Percentiles rank a stretch among this genome's conserved stretches.
These are phyloP conservation scores for Gnaphalium uliginosum DNA, from an alignment of 129 eudicot genomes.

Conservation along the genomic window DNA sequence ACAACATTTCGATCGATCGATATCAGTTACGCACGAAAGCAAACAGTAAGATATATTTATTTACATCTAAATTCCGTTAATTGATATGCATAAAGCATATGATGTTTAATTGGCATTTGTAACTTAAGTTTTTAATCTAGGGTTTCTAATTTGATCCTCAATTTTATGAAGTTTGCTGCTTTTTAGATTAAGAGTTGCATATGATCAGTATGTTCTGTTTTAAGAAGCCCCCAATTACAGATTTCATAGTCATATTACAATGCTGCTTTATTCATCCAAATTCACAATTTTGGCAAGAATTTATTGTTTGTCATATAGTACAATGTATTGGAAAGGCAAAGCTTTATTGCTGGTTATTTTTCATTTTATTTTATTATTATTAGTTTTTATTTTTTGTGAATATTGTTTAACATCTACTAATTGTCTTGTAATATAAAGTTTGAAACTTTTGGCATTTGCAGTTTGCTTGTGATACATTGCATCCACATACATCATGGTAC, in stretches of 20 bases:
- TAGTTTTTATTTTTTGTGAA: background rate
- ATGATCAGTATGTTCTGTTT: too few species aligned
- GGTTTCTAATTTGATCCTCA: constrained; percentile 16
- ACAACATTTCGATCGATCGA: background rate
- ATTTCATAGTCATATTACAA: background rate
- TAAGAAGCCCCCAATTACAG: background rate
- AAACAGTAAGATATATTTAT: constrained; percentile 4
- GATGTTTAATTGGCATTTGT: background rate
- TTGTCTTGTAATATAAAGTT: background rate
- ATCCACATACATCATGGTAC: constrained; percentile 54
- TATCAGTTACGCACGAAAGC: background rate
- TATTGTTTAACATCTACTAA: background rate
- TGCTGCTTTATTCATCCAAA: constrained; percentile 4
- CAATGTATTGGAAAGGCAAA: too few species aligned
- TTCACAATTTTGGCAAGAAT: constrained; percentile 12
- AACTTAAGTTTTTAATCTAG: constrained; percentile 13
- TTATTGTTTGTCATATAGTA: too few species aligned
- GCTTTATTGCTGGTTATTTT: too few species aligned
- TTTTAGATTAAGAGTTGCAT: background rate
- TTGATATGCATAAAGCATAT: background rate
- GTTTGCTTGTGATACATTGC: constrained; percentile 24
- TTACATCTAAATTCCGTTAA: background rate
- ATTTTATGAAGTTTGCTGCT: background rate
- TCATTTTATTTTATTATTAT: background rate
- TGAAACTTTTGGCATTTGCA: constrained; percentile 33